Percentiles rank a stretch among this genome's conserved stretches.
Evolutionary conservation across 441 rosid species (phyloP).

Genomic region (Aquilaria agallochum): DNA sequence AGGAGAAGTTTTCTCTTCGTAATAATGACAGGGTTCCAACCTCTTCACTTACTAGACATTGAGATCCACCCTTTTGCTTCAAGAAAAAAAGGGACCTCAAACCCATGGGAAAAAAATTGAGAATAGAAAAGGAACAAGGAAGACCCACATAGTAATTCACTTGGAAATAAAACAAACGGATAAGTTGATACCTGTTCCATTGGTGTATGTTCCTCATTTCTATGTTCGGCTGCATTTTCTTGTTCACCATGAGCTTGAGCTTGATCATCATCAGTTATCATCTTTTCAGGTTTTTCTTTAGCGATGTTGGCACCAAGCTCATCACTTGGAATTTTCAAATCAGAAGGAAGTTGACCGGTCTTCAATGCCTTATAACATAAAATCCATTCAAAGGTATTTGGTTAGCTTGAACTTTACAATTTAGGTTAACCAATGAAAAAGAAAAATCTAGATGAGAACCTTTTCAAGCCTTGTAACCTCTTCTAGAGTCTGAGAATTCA

Average conservation of each 20-base stretch:
- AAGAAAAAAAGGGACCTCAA: not conserved
- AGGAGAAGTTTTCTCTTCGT: no score
- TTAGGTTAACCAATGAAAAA: not conserved
- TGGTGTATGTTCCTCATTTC: conserved; percentile 46
- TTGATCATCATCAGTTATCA: conserved; percentile 25
- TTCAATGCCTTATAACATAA: conserved; percentile 63
- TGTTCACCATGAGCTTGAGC: conserved; percentile 25
- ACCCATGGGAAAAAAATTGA: not conserved
- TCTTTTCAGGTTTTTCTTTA: conserved; percentile 41
- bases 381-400: conserved; percentile 15
- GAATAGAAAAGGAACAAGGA: not conserved
- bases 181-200: conserved; percentile 59
- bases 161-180: not conserved
- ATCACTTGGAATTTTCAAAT: conserved; percentile 50
- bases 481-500: conserved; percentile 97
- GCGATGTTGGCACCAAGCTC: conserved; percentile 20
- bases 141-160: not conserved
- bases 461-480: conserved; percentile 98
- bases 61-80: not conserved
- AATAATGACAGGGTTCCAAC: no score
- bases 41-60: not conserved
- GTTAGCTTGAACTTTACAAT: conserved; percentile 13
- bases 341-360: conserved; percentile 94
- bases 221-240: conserved; percentile 27
- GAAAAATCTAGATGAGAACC: conserved; percentile 34